A percentile compares a stretch with the other conserved stretches of the same genome.
phyloP scores from a whole-genome alignment of 2,329 filamentous ascomycete genomes.

The Botrytis paeoniae region DNA sequence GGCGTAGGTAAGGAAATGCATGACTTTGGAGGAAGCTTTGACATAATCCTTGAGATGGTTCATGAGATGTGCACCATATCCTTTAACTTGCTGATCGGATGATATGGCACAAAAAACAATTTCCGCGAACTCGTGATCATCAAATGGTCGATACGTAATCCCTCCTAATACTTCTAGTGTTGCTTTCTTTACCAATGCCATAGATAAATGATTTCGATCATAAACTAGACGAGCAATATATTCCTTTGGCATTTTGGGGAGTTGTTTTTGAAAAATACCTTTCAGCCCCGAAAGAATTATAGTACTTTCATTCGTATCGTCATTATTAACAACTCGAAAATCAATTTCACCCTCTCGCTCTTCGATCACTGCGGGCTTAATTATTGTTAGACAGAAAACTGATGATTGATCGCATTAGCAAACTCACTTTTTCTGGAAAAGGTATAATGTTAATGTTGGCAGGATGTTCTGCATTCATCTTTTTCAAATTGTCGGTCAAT shows the following conservation, averaged over 20 bases:
- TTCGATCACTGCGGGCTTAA: conserved; percentile 80
- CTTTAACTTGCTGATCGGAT: conserved; percentile 97
- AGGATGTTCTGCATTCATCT: conserved; percentile 46
- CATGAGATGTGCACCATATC: conserved; percentile 97
- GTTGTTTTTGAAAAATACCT: conserved; percentile 96
- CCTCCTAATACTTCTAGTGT: conserved; percentile 93
- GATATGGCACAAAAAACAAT: conserved; percentile 99
- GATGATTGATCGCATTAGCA: background rate
- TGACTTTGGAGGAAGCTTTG: conserved; percentile 91
- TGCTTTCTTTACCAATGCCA: conserved; percentile 89
- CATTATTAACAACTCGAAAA: conserved; percentile 97
- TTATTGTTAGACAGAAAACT: conserved; percentile 5
- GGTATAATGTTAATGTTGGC: conserved; percentile 69
- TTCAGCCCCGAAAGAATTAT: conserved; percentile 95
- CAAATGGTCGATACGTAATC: conserved; percentile 95
- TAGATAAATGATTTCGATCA: conserved; percentile 91
- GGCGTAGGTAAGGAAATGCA: conserved; percentile 98
- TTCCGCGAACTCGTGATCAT: conserved; percentile 87
- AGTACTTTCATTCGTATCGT: conserved; percentile 79
- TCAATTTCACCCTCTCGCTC: conserved; percentile 93
- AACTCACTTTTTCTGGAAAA: conserved; percentile 78
- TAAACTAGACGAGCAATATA: conserved; percentile 98
- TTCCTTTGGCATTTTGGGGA: conserved; percentile 99
- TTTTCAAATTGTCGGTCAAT: conserved; percentile 43
- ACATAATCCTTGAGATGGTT: conserved; percentile 97